Evolutionary conservation across 2,329 filamentous ascomycete genomes (phyloP), one percentile per base, ranked within the genome.

Genomic region (Beauveria asiatica): DNA sequence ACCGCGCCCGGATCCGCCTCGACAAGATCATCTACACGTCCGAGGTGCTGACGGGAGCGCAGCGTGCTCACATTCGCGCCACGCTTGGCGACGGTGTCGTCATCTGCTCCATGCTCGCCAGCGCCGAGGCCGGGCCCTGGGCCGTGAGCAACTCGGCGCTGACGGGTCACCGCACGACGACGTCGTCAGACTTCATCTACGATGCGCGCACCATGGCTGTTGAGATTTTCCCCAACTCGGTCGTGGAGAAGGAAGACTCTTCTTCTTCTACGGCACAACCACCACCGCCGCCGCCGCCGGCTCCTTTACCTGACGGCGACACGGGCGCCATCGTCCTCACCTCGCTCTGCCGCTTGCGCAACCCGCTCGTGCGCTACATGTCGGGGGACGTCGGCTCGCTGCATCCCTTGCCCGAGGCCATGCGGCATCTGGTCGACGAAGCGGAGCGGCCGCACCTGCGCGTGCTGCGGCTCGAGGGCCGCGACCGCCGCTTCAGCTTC

Each of bases 21-120:
- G 58, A 69, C 13, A 79, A 78, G 62, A 66, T 78, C 0, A 69
- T 79, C 3, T 79, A 79, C 59, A 78, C 77, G 0, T 79, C 76
- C 0, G 76, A 80, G 37, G 63, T 69, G 0, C 64, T 80, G 21
- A 74, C 70, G 0, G 7, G 50, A 0, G 54, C 68, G 0, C 75
- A 79, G 44, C 67, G 68, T 21, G 60, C 53, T 0, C 70, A 72
- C 13, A 69, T 79, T 1, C 41, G 41, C 3, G 58, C 64, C 0
- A 66, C 73, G 0, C 60, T 79, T 0, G 70, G 68, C 0, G 61
- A 66, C 0, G 27, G 7, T 3, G 63, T 77, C 9, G 66, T 66
- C 5, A 74, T 79, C 19, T 74, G 61, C 57, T 79, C 76, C 0
- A 10, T 78, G 1, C 41, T 77, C 0, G 77, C 74, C 0, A 78